Base-by-base conservation (phyloP, 2,329 filamentous ascomycete species). In the Pestalotiopsis fici region DNA sequence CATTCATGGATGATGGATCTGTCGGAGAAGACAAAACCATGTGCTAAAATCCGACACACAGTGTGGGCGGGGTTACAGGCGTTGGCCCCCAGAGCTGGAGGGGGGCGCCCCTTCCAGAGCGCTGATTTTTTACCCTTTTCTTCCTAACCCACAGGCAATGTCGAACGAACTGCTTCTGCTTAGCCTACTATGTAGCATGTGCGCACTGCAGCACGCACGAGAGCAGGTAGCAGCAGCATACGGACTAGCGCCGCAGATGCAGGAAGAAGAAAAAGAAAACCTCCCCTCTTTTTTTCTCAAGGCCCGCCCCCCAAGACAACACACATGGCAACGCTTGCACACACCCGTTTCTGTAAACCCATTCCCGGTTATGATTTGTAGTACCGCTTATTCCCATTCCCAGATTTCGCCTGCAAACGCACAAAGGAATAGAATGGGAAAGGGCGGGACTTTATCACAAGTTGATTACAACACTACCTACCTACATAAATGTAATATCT, bases 241-340 rank as follows among this genome's bases (percentile, higher is more conserved):
- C 18, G 43, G 43, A n/a, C 37, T 65, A 65, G 63, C 54, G 63
- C 56, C 37, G 63, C 63, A 65, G 27, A 60, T 65, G 54, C 63
- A 65, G 63, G 21, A 50, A 21, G 31, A 6, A 35, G 31, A 35
- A 50, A 15, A 50, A 50, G 5, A 50, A 50, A 47, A 50, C n/a
- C 43, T 50, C 43, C 43, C n/a, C 43, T n/a, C 18, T 57, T 64
- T 64, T 47, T 37, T 27, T 23, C 31, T 23, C 35, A 27, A 47
- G 35, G 54, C n/a, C n/a, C n/a, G n/a, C n/a, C n/a, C n/a, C n/a
- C n/a, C n/a, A n/a, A n/a, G n/a, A n/a, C n/a, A n/a, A n/a, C n/a
- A 65, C 63, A 65, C 63, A 65, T 65, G 63, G 63, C 63, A 50
- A 65, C 50, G 28, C 54, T 54, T 50, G 39, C 63, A 65, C 63